Evolutionary conservation across 345 rosid genomes (phyloP), one percentile per base, ranked within the genome.

Genomic region (Populus simonii): DNA sequence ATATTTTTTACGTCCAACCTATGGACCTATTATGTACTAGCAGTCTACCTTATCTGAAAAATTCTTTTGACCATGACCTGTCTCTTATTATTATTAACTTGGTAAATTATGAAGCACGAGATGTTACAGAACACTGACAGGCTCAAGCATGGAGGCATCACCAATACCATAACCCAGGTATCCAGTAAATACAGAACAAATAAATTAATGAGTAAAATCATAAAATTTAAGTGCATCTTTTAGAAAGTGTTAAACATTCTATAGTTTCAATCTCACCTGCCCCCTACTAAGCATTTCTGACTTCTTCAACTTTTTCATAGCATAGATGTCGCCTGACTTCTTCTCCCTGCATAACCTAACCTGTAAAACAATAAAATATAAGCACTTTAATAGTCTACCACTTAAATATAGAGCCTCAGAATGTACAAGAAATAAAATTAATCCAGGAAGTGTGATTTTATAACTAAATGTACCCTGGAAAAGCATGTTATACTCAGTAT

Each of bases 261-360:
- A 69, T 18, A 25, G 47, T 29, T 75, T 39, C 65, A 36, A 70
- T 84, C 88, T 87, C 84, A 94, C 98, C 92, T 94, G 98, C 18
- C 97, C 98, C 71, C 97, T 89, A 84, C 94, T 93, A 80, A 94
- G 97, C 98, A 94, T 94, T 87, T 94, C 98, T 23, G 98, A 93
- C 85, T 94, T 94, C 90, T 89, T 93, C 86, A 94, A 80, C 81
- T 93, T 94, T 89, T 94, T 94, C 98, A 94, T 93, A 74, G 98
- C 98, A 85, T 88, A 94, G 53, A 92, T 92, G 74, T 87, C 84
- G 75, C 97, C 93, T 13, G 96, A 86, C 79, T 88, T 89, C 84
- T 90, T 93, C 85, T 92, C 98, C 77, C 88, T 86, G 81, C 97
- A 93, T 63, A 94, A 83, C 78, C 98, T 86, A 72, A 94, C 98